phyloP scores from a whole-genome alignment of 148 eudicot genomes.

The Beta vulgaris region DNA sequence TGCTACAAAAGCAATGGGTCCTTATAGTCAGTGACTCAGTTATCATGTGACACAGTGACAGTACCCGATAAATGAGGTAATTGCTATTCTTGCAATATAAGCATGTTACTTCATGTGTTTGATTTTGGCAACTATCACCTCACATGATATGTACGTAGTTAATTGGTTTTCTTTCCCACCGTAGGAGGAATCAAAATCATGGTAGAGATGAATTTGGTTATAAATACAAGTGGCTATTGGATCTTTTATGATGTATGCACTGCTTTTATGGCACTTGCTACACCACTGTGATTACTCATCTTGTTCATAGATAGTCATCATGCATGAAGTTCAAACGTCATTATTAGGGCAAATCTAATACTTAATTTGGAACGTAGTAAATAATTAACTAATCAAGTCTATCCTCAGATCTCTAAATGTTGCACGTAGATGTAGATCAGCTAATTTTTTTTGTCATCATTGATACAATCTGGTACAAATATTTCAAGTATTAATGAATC shows the following conservation, averaged over 20 bases:
- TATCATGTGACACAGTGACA: constrained; percentile 24
- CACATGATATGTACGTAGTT: constrained; percentile 1
- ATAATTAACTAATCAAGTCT: too few relatives aligned
- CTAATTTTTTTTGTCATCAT: not conserved
- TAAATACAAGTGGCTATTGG: not conserved
- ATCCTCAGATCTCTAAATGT: not conserved
- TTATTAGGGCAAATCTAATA: not conserved
- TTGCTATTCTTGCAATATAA: not conserved
- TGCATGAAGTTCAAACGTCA: not conserved
- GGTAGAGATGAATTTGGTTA: not conserved
- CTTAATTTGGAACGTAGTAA: not conserved
- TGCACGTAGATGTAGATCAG: not conserved
- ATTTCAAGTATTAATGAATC: not conserved
- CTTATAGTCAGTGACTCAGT: not conserved
- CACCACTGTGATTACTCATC: too few relatives aligned
- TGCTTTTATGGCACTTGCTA: not conserved
- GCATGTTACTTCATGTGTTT: constrained; percentile 12
- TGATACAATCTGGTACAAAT: not conserved
- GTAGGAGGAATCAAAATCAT: not conserved
- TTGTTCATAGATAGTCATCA: too few relatives aligned
- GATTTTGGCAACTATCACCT: not conserved
- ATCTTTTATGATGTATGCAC: not conserved
- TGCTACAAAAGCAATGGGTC: not conserved
- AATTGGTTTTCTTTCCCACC: not conserved
- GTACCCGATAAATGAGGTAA: constrained; percentile 18